Conservation (phyloP, 805 yeast genomes). For the Nakazawaea sp. region DNA sequence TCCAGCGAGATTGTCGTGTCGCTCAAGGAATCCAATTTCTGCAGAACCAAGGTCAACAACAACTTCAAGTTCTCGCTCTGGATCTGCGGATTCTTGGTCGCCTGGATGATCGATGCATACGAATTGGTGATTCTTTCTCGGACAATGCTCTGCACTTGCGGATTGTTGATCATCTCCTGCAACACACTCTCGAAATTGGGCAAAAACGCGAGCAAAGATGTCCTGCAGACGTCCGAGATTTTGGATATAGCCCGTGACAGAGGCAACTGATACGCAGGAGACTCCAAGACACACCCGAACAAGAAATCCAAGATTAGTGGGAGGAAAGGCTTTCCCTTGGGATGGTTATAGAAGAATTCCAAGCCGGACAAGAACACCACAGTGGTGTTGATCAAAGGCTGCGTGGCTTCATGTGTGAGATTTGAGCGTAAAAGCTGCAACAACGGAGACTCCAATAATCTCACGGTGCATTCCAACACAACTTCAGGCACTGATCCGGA, state of each 20-base stretch:
- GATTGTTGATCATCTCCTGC: slow-evolving; percentile 36
- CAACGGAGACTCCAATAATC: not conserved
- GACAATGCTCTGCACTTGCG: slow-evolving; percentile 33
- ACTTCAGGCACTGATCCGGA: slow-evolving; percentile 13
- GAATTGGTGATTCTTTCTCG: slow-evolving; percentile 58
- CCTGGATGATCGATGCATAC: slow-evolving; percentile 55
- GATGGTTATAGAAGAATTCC: slow-evolving; percentile 49
- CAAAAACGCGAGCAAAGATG: slow-evolving; percentile 31
- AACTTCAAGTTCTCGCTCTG: slow-evolving; percentile 27
- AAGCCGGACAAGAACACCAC: slow-evolving; percentile 53
- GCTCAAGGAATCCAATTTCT: slow-evolving; percentile 11
- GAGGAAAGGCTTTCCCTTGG: slow-evolving; percentile 36
- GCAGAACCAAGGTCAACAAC: slow-evolving; percentile 18
- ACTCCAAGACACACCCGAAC: slow-evolving; percentile 25
- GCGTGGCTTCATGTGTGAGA: not conserved
- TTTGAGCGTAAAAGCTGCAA: not conserved
- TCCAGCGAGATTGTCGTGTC: not conserved
- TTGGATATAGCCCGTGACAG: slow-evolving; percentile 53
- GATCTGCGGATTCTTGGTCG: slow-evolving; percentile 37
- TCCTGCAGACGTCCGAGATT: slow-evolving; percentile 49
- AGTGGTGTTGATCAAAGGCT: slow-evolving; percentile 37
- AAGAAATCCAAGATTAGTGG: slow-evolving; percentile 47
- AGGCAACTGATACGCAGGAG: slow-evolving; percentile 22
- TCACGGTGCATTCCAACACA: not conserved
- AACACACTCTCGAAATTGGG: slow-evolving; percentile 43